Percentiles rank a stretch among this genome's conserved stretches.
phyloP scores from a whole-genome alignment of 202 grass and related monocot genomes.

The Panicum virgatum region DNA sequence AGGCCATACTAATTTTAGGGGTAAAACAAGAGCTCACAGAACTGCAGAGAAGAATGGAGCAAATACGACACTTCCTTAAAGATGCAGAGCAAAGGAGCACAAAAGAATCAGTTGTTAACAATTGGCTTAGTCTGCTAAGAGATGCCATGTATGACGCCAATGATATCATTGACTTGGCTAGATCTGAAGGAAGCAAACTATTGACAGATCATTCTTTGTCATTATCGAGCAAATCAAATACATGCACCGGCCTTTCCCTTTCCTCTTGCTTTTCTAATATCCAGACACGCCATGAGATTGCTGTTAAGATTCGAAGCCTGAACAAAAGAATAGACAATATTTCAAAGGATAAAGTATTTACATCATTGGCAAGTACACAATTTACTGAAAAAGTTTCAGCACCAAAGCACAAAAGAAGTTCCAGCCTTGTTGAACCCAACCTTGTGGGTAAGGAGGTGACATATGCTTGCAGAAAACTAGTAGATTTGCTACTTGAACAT shows the following conservation, averaged over 20 bases:
- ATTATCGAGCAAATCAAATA: neutral
- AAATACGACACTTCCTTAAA: neutral
- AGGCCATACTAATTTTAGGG: neutral
- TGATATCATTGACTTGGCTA: constrained; percentile 47
- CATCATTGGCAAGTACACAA: neutral
- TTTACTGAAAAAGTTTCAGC: neutral
- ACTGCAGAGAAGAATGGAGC: constrained; percentile 24
- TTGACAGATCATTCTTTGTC: neutral
- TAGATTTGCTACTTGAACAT: constrained; percentile 13
- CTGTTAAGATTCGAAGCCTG: constrained; percentile 25
- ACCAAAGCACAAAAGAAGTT: neutral
- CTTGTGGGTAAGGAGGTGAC: constrained; percentile 53
- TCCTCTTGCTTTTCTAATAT: constrained; percentile 18
- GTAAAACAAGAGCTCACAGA: constrained; percentile 30
- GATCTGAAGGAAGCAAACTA: constrained; percentile 27
- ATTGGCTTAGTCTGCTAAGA: constrained; percentile 36
- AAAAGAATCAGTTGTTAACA: constrained; percentile 4
- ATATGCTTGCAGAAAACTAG: constrained; percentile 20
- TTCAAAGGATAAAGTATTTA: constrained; percentile 6
- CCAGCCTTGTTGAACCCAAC: constrained; percentile 29
- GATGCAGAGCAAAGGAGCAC: constrained; percentile 37
- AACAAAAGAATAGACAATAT: constrained; percentile 44
- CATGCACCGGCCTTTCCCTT: neutral
- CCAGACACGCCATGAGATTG: constrained; percentile 2
- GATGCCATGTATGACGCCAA: constrained; percentile 51